Conservation (phyloP, 2,329 filamentous ascomycete genomes). For the Colletotrichum camelliae region DNA sequence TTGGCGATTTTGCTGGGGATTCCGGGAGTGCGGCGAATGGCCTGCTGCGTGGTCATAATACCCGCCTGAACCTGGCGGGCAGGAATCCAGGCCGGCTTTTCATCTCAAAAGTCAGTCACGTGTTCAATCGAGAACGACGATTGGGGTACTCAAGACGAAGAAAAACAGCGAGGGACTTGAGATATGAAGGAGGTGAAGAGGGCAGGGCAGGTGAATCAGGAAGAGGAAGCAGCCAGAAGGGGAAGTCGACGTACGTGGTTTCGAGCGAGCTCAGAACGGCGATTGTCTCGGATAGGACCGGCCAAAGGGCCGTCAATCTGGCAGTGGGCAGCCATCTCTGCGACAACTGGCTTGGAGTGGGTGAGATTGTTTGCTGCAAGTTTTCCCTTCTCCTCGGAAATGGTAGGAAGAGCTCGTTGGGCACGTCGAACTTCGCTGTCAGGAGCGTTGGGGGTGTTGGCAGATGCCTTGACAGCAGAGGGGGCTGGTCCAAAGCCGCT, state of each 20-base stretch:
- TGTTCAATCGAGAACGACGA: background rate
- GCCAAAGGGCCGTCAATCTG: slow-evolving; percentile 21
- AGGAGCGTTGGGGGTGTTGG: background rate
- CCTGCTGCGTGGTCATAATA: slow-evolving; percentile 23
- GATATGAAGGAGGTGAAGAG: background rate
- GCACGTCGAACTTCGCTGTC: background rate
- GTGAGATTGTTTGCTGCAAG: background rate
- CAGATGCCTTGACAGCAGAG: background rate
- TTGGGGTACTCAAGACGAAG: background rate
- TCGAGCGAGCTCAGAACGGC: slow-evolving; percentile 19
- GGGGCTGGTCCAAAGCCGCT: background rate
- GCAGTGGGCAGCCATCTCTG: slow-evolving; percentile 19
- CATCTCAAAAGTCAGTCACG: background rate
- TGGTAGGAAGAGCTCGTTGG: background rate
- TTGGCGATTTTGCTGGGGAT: slow-evolving; percentile 21
- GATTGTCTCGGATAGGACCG: slow-evolving; percentile 20
- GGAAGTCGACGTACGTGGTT: slow-evolving; percentile 17
- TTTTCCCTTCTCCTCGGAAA: slow-evolving; percentile 1
- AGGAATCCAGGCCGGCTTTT: slow-evolving; percentile 19
- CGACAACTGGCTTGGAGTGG: background rate
- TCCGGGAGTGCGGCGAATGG: slow-evolving; percentile 22
- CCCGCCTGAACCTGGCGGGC: slow-evolving; percentile 20
- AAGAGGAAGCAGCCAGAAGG: background rate
- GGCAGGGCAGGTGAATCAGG: background rate
- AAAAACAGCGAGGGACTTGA: background rate